Evolutionary conservation across 2,329 filamentous ascomycete species (phyloP).

Genomic region (Trichoderma citrinoviride): DNA sequence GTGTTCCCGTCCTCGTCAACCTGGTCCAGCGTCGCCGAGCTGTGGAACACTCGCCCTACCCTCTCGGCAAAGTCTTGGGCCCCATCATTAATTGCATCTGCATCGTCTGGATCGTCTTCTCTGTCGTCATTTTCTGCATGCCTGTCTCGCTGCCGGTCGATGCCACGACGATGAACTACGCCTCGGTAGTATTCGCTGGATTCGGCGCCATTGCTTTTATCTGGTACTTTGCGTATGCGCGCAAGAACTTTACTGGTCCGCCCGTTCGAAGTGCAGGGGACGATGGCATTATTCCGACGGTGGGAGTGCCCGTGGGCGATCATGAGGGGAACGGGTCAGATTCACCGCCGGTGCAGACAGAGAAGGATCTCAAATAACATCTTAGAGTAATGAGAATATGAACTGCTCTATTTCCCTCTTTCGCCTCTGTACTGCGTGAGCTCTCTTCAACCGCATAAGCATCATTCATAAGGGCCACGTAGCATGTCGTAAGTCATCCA

Average conservation of each 20-base stretch:
- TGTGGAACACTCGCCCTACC: slow-evolving; percentile 64
- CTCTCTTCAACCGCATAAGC: not conserved
- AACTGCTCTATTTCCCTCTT: not conserved
- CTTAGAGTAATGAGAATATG: slow-evolving; percentile 1
- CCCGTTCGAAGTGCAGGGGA: slow-evolving; percentile 29
- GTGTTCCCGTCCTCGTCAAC: slow-evolving; percentile 70
- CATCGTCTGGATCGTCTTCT: slow-evolving; percentile 67
- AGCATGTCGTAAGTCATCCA: slow-evolving; percentile 17
- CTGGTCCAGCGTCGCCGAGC: slow-evolving; percentile 64
- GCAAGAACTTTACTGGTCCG: slow-evolving; percentile 63
- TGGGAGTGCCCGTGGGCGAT: slow-evolving; percentile 6
- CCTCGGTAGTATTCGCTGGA: slow-evolving; percentile 62
- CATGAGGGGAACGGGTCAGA: slow-evolving; percentile 13
- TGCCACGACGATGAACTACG: slow-evolving; percentile 62
- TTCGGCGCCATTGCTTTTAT: slow-evolving; percentile 58
- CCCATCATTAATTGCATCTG: slow-evolving; percentile 65
- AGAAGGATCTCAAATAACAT: slow-evolving; percentile 11
- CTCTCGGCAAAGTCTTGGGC: slow-evolving; percentile 68
- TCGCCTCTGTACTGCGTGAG: not conserved
- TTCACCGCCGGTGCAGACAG: not conserved
- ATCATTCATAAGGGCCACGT: not conserved
- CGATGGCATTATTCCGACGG: not conserved
- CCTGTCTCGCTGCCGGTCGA: slow-evolving; percentile 59
- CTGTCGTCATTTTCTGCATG: slow-evolving; percentile 75
- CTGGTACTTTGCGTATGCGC: slow-evolving; percentile 63